Evolutionary conservation across 768 basidiomycete genomes (phyloP), one percentile per base, ranked within the genome.

Genomic region (Holtermanniella nyarrowii): DNA sequence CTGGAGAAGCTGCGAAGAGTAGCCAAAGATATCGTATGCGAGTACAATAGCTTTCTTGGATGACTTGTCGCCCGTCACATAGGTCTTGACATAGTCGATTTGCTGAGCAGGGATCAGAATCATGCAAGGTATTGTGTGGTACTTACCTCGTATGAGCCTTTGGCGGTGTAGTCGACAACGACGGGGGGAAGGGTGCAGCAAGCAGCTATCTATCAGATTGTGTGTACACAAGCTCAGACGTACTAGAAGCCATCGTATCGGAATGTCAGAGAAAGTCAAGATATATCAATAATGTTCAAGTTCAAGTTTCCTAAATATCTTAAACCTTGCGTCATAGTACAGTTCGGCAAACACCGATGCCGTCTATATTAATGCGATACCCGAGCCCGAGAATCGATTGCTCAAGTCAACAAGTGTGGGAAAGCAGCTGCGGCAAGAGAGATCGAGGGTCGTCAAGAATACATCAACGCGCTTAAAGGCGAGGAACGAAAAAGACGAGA

Each of bases 1-100:
- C 44, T 71, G 70, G 7, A 62, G 42, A 48, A 54, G 62, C 52
- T 71, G 70, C 44, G 66, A 58, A 5, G 43, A 25, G 50, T 60
- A 61, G 5, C 65, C 67, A 43, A 67, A 66, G 55, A 69, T 59
- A 48, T 69, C 70, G 42, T 59, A 64, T 10, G 63, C 54, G 39
- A 55, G 42, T 10, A 71, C 26, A 21, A 71, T 52, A 22, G 61
- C 58, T n/a, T 46, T 53, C 50, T 68, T 65, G 18, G 65, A 42
- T 22, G 57, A 52, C 24, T 59, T 50, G 3, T 58, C 57, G 31
- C 63, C 68, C 18, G 57, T 48, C 5, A 53, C 44, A 47, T 71
- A 71, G 11, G 70, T 64, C 50, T 68, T 69, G 52, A 62, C 45
- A 11, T 55, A 68, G 16, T 42, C 43, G 48, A 68, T 41, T n/a